Conservation (phyloP, 208 protist genomes). For the Leishmania guyanensis region DNA sequence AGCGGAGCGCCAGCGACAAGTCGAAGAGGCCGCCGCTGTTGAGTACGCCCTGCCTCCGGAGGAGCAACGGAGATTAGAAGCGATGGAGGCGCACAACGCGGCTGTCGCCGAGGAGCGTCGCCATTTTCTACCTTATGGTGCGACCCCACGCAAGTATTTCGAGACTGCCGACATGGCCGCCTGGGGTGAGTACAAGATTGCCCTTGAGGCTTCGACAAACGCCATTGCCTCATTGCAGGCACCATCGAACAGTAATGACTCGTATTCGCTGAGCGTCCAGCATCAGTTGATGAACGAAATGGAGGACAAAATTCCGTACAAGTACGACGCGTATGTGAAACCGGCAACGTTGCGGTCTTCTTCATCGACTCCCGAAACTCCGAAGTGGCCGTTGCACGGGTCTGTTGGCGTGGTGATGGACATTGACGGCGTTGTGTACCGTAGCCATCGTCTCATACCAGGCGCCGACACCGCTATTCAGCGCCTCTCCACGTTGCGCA, state of each 20-base stretch:
- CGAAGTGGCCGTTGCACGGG: constrained; percentile 78
- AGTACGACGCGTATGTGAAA: constrained; percentile 51
- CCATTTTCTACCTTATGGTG: constrained; percentile 81
- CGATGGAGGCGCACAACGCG: constrained; percentile 56
- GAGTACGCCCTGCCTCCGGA: constrained; percentile 38
- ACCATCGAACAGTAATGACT: background rate
- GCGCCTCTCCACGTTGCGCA: constrained; percentile 55
- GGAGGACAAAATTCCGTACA: constrained; percentile 78
- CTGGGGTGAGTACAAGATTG: constrained; percentile 70
- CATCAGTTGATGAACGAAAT: constrained; percentile 57
- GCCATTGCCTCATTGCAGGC: background rate
- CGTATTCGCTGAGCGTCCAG: constrained; percentile 52
- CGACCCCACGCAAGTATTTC: constrained; percentile 65
- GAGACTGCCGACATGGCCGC: constrained; percentile 70
- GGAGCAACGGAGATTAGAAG: constrained; percentile 51
- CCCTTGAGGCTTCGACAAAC: constrained; percentile 7
- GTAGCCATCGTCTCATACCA: constrained; percentile 65
- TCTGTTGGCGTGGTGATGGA: constrained; percentile 82
- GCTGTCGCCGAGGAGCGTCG: constrained; percentile 39
- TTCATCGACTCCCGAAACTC: background rate
- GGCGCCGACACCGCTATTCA: constrained; percentile 74
- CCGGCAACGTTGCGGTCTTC: constrained; percentile 5
- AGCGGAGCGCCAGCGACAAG: constrained; percentile 29
- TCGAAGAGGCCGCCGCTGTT: constrained; percentile 30
- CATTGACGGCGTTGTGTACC: constrained; percentile 83